These are phyloP conservation scores for Elsinoe batatas DNA, from an alignment of 2,329 filamentous ascomycete genomes.

Conservation along the genomic window DNA sequence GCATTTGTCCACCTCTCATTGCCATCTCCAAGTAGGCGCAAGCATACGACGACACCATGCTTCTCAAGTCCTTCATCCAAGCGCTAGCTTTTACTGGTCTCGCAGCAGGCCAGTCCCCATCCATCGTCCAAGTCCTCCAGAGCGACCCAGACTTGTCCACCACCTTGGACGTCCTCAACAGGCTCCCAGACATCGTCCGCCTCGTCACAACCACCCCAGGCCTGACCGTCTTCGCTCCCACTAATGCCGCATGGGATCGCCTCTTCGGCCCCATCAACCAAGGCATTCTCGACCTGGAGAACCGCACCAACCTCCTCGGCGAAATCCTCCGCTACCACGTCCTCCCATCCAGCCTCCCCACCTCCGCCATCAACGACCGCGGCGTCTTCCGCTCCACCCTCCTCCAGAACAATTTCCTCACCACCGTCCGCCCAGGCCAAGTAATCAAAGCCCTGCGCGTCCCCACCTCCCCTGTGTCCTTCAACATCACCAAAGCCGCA, in stretches of 20 bases:
- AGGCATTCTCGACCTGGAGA: not conserved
- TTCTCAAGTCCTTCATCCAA: not conserved
- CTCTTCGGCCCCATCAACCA: not conserved
- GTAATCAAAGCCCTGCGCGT: conserved; percentile 1
- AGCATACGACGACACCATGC: not conserved
- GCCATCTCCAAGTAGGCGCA: too few relatives aligned
- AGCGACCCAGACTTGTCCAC: not conserved
- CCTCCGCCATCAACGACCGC: not conserved
- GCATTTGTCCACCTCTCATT: too few relatives aligned
- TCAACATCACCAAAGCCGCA: conserved; percentile 3
- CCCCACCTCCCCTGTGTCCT: not conserved
- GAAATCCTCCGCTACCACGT: conserved; percentile 3
- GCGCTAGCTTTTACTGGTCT: not conserved
- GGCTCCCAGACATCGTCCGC: not conserved
- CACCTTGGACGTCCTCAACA: not conserved
- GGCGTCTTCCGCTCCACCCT: conserved; percentile 1
- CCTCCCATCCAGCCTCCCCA: not conserved
- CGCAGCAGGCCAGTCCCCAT: not conserved
- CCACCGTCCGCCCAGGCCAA: not conserved
- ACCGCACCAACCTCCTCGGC: conserved; percentile 5
- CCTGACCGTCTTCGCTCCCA: not conserved
- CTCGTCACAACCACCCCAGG: not conserved
- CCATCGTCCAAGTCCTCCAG: not conserved
- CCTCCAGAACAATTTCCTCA: not conserved
- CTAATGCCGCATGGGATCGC: not conserved